Conservation (phyloP, 169 alveolate genomes). For the Theileria parva region DNA sequence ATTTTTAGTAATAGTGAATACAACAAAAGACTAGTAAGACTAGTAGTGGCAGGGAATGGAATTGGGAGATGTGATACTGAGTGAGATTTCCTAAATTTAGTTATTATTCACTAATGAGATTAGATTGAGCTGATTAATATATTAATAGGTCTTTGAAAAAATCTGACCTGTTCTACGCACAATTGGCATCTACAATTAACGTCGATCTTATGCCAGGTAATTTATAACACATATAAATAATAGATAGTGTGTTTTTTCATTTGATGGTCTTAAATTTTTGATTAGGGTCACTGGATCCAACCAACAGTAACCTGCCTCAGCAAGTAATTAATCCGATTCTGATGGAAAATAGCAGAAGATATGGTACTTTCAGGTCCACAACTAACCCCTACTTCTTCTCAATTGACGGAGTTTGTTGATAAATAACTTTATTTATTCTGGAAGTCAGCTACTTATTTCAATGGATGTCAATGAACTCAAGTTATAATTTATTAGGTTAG, state of each 20-base stretch:
- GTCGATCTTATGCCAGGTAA: conserved; percentile 70
- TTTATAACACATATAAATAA: not conserved
- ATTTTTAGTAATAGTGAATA: conserved; percentile 22
- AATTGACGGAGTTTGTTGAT: conserved; percentile 49
- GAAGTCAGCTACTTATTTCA: not conserved
- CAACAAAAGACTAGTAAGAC: conserved; percentile 45
- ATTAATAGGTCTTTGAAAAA: conserved; percentile 18
- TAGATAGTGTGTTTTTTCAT: not conserved
- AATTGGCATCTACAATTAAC: conserved; percentile 52
- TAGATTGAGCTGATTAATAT: not conserved
- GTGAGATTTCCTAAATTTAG: conserved; percentile 5
- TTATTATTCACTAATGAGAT: not conserved
- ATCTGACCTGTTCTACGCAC: conserved; percentile 50
- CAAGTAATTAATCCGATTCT: conserved; percentile 61
- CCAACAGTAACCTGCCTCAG: conserved; percentile 67
- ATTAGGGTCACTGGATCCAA: conserved; percentile 59
- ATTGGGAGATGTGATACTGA: conserved; percentile 49
- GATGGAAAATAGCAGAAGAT: conserved; percentile 60
- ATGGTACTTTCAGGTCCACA: conserved; percentile 57
- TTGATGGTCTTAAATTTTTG: not conserved
- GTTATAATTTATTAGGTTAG: conserved; percentile 17
- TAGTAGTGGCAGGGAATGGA: conserved; percentile 66
- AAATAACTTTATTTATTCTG: not conserved
- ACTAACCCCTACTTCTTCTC: conserved; percentile 67
- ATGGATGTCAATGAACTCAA: not conserved